These are phyloP conservation scores for Yamadazyma sp. DNA, from an alignment of 805 yeast species.

Conservation along the genomic window DNA sequence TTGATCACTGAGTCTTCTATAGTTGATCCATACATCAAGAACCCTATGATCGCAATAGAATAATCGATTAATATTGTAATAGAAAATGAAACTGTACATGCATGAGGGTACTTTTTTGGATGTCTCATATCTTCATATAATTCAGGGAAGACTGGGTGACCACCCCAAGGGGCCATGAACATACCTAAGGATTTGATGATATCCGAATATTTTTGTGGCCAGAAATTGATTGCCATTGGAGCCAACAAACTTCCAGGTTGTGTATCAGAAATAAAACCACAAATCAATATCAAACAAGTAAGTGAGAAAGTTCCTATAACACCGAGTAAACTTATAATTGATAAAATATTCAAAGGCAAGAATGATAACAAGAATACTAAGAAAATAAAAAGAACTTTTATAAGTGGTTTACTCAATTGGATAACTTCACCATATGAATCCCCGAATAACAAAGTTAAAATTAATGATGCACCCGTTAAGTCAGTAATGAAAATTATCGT, in stretches of 20 bases:
- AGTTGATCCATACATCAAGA: conserved; percentile 73
- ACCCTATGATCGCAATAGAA: conserved; percentile 62
- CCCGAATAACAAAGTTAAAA: conserved; percentile 56
- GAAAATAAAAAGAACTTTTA: conserved; percentile 37
- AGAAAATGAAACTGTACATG: conserved; percentile 54
- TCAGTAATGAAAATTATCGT: conserved; percentile 53
- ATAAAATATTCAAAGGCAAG: conserved; percentile 52
- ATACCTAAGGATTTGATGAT: conserved; percentile 58
- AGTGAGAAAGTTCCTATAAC: conserved; percentile 53
- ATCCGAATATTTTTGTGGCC: conserved; percentile 29
- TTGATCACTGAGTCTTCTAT: conserved; percentile 76
- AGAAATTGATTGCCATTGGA: conserved; percentile 40
- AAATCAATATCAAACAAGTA: conserved; percentile 40
- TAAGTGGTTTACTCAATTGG: conserved; percentile 18
- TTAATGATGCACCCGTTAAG: conserved; percentile 57
- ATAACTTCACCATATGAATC: conserved; percentile 56
- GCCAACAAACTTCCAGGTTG: conserved; percentile 56
- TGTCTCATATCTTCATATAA: conserved; percentile 69
- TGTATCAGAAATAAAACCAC: conserved; percentile 41
- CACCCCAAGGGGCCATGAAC: conserved; percentile 80
- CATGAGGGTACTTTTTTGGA: conserved; percentile 53
- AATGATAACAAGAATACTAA: conserved; percentile 48
- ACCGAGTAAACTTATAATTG: conserved; percentile 55
- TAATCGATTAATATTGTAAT: conserved; percentile 59
- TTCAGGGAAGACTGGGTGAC: conserved; percentile 79